Evolutionary conservation across 345 rosid species (phyloP).

Genomic region (Populus nigra): DNA sequence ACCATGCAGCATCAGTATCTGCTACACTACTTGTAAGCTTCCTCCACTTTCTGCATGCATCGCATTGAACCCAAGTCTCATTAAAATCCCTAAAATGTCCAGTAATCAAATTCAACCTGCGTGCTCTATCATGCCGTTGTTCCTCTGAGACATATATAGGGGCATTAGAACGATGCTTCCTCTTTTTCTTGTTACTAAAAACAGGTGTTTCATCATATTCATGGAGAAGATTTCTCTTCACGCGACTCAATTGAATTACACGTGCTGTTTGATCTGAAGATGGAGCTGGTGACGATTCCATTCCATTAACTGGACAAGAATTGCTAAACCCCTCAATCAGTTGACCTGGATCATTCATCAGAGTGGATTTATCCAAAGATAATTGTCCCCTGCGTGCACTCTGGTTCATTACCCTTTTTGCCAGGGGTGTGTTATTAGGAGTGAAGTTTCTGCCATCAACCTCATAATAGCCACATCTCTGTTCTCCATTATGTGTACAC

Average conservation of each 20-base stretch:
- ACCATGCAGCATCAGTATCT: conserved; percentile 66
- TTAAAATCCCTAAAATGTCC: conserved; percentile 32
- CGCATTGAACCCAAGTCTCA: conserved; percentile 91
- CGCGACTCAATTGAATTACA: conserved; percentile 42
- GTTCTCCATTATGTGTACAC: conserved; percentile 67
- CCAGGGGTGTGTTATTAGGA: conserved; percentile 30
- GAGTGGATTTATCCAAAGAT: conserved; percentile 34
- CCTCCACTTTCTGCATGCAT: conserved; percentile 93
- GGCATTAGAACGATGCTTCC: conserved; percentile 28
- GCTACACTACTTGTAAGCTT: conserved; percentile 47
- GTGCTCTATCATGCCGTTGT: conserved; percentile 25
- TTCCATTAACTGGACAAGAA: conserved; percentile 29
- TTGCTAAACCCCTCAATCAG: conserved; percentile 32
- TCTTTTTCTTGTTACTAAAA: conserved; percentile 34
- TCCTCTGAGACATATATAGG: conserved; percentile 4
- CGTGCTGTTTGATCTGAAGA: conserved; percentile 28
- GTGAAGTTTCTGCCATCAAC: conserved; percentile 41
- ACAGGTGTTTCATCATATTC: conserved; percentile 42
- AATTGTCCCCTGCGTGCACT: conserved; percentile 42
- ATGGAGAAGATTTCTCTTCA: conserved; percentile 59
- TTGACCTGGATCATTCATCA: conserved; percentile 34
- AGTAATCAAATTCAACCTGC: conserved; percentile 31
- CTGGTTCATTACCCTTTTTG: conserved; percentile 42
- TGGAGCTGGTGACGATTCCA: conserved; percentile 24
- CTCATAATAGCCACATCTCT: conserved; percentile 82